Conservation (phyloP, 768 basidiomycete genomes). For the Podaxis pistillaris region DNA sequence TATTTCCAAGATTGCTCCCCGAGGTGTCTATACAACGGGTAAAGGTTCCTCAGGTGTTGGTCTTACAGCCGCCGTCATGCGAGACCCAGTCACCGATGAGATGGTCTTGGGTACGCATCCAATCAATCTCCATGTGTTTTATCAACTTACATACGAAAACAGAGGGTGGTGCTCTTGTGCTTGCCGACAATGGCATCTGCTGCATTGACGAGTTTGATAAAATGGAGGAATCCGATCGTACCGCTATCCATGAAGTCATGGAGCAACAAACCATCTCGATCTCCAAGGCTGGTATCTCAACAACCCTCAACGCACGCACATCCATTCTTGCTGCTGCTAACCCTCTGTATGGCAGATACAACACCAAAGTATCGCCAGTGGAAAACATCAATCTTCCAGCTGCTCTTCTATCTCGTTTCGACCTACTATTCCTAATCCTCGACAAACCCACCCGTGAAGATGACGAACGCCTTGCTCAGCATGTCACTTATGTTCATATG, state of each 20-base stretch:
- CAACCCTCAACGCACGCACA: constrained; percentile 95
- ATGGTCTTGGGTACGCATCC: constrained; percentile 87
- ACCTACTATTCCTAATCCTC: constrained; percentile 92
- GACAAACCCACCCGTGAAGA: constrained; percentile 95
- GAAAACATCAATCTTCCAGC: constrained; percentile 99
- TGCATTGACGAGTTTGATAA: constrained; percentile 99
- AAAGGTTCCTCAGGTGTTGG: constrained; percentile 99
- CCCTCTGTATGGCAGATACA: constrained; percentile 97
- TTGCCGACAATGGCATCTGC: constrained; percentile 99
- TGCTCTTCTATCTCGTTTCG: constrained; percentile 93
- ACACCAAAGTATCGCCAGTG: constrained; percentile 94
- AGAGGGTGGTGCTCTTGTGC: constrained; percentile 99
- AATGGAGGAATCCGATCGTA: constrained; percentile 98
- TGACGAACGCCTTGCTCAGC: constrained; percentile 93
- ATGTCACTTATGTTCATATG: constrained; percentile 99
- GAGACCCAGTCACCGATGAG: constrained; percentile 98
- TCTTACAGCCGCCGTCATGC: constrained; percentile 98
- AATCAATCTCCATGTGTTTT: background rate
- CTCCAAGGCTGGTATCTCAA: constrained; percentile 98
- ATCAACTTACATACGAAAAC: constrained; percentile 16
- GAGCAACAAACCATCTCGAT: constrained; percentile 99
- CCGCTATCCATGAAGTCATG: constrained; percentile 99
- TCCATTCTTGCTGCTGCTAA: constrained; percentile 98
- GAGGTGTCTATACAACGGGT: constrained; percentile 97
- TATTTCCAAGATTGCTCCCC: constrained; percentile 96